Evolutionary conservation across 768 basidiomycete species (phyloP), one percentile per base, ranked within the genome.

Genomic region (Phaffia australis): DNA sequence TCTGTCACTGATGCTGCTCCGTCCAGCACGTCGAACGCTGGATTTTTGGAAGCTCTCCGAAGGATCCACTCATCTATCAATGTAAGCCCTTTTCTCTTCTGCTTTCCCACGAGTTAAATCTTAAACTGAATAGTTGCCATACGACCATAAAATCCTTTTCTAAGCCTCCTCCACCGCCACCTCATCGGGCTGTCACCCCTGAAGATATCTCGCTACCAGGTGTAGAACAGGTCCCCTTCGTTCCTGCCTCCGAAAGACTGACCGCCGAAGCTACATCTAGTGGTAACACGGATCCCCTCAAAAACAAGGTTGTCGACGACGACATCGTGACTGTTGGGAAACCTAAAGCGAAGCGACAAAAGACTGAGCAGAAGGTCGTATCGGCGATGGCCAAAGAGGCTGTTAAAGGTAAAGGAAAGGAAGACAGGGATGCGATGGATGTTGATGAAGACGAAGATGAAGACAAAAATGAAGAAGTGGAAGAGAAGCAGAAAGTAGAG

Each of bases 351-450:
- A 59, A 72, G 46, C 74, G 72, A 30, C 74, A 72, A 23, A 77
- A 77, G 42, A 83, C 85, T 55, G 88, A 87, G 72, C 89, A 7
- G 80, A 86, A 18, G 86, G 88, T 21, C 87, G 87, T 8, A 84
- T 85, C 72, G 73, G 78, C 23, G 78, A 81, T 61, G 79, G 81
- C 73, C 84, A 42, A 42, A 42, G 35, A 42, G 84, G 78, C 87
- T 87, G 73, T 80, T 83, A 50, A 87, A 87, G 74, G 80, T 85
- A 69, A 74, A 58, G 29, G 35, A 46, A 32, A 61, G 46, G 56
- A n/a, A 57, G 11, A 64, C 58, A 30, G 48, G 2, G 52, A 69
- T 7, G 63, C 60, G 16, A 65, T 64, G 16, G 59, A 56, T 48
- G 59, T 55, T 16, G 66, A 56, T 42, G 59, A 54, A 58, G 1